Evolutionary conservation across 2,329 filamentous ascomycete species (phyloP).

Genomic region (Cyclaneusma minus): DNA sequence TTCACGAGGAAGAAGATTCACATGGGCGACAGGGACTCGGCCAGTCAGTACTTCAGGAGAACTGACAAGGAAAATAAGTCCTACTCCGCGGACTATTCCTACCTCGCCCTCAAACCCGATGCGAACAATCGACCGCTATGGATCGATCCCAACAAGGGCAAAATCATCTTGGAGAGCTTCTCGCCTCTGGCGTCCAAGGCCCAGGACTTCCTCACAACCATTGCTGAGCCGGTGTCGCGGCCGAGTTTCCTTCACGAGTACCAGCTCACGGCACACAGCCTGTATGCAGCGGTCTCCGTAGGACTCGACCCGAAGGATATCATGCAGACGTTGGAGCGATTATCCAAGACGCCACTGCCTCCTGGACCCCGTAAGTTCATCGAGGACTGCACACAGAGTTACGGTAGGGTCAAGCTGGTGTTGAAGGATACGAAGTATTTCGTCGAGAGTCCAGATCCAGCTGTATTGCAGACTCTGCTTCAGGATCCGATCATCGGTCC

Average conservation of each 20-base stretch:
- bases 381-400: slow-evolving; percentile 66
- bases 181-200: slow-evolving; percentile 74
- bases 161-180: slow-evolving; percentile 89
- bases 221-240: slow-evolving; percentile 82
- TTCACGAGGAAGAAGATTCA: slow-evolving; percentile 14
- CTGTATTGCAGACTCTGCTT: slow-evolving; percentile 74
- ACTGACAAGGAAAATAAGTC: too few relatives aligned
- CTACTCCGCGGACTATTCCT: slow-evolving; percentile 63
- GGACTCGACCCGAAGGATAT: slow-evolving; percentile 85
- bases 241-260: slow-evolving; percentile 92
- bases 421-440: slow-evolving; percentile 90
- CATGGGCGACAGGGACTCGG: slow-evolving; percentile 13
- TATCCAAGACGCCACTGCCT: slow-evolving; percentile 79
- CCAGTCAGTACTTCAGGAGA: slow-evolving; percentile 18
- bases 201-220: slow-evolving; percentile 89
- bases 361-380: slow-evolving; percentile 66
- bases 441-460: slow-evolving; percentile 79
- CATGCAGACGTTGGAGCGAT: slow-evolving; percentile 70
- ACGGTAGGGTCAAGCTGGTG: slow-evolving; percentile 91
- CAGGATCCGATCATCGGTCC: slow-evolving; percentile 70
- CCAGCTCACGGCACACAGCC: slow-evolving; percentile 74
- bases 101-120: slow-evolving; percentile 70
- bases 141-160: slow-evolving; percentile 77
- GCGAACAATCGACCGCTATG: slow-evolving; percentile 82
- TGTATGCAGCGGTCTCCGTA: slow-evolving; percentile 91